Conservation (phyloP, 2,329 filamentous ascomycete genomes). For the Trichoderma simmonsii region DNA sequence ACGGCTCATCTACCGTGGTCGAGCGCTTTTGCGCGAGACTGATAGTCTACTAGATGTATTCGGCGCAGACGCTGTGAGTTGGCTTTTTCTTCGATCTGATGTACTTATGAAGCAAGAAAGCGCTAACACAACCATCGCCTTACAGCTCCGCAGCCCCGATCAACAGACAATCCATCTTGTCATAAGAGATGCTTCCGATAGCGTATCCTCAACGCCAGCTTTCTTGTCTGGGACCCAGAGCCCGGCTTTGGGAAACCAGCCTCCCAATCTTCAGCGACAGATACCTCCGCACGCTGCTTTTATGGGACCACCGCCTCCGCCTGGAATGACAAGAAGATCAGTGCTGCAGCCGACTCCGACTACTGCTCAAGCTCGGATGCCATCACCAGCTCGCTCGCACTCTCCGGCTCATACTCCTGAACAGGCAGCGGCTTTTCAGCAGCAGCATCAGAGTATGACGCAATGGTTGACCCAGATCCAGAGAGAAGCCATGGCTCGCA, state of each 20-base stretch:
- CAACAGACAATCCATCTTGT: constrained; percentile 55
- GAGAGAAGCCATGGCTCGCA: constrained; percentile 42
- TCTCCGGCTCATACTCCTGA: constrained; percentile 26
- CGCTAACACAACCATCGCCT: constrained; percentile 18
- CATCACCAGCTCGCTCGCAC: constrained; percentile 29
- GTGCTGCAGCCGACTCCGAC: constrained; percentile 28
- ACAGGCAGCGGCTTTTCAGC: constrained; percentile 33
- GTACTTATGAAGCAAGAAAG: not conserved
- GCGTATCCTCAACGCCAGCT: constrained; percentile 28
- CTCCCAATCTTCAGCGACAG: constrained; percentile 25
- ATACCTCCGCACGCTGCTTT: not conserved
- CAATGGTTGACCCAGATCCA: constrained; percentile 48
- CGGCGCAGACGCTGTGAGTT: constrained; percentile 52
- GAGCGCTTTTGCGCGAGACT: constrained; percentile 51
- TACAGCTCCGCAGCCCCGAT: constrained; percentile 43
- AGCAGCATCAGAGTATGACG: constrained; percentile 43
- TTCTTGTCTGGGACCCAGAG: constrained; percentile 28
- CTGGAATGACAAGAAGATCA: constrained; percentile 31
- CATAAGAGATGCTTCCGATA: constrained; percentile 40
- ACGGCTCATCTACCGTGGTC: constrained; percentile 59
- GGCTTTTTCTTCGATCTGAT: not conserved
- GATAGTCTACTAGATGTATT: constrained; percentile 58
- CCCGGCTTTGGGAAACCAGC: constrained; percentile 25
- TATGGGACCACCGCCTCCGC: constrained; percentile 29
- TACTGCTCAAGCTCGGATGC: constrained; percentile 30